Percentiles rank a stretch among this genome's conserved stretches.
Conservation (phyloP, 2,329 filamentous ascomycete genomes). For the Cercospora sojina region DNA sequence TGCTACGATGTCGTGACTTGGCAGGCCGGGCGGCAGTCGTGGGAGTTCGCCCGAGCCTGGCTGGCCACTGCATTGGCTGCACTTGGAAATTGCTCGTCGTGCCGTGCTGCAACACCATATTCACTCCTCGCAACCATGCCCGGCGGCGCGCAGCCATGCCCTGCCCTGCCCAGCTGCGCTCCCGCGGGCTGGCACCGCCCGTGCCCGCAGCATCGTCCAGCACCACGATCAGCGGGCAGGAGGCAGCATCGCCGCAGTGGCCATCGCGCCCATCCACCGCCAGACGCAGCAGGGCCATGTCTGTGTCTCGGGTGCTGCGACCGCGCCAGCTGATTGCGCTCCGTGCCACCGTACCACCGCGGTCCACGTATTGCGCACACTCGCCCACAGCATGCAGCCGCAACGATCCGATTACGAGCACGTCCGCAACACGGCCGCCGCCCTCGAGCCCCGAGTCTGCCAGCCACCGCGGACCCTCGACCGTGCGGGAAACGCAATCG, state of each 20-base stretch:
- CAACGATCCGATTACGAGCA: neutral
- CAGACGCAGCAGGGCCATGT: neutral
- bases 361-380: neutral
- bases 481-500: neutral
- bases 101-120: neutral
- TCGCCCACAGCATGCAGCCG: neutral
- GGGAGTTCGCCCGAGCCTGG: neutral
- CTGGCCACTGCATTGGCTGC: neutral
- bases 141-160: neutral
- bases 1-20: neutral
- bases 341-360: neutral
- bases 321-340: neutral
- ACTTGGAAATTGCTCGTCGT: slow-evolving; percentile 3
- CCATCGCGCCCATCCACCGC: neutral
- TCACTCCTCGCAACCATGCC: neutral
- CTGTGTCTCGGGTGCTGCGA: neutral
- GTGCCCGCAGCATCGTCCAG: neutral
- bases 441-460: neutral
- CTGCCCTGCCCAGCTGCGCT: neutral
- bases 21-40: neutral
- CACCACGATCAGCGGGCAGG: neutral
- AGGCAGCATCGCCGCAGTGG: neutral
- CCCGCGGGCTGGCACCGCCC: neutral
- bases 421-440: neutral
- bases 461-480: neutral